Evolutionary conservation across 176 grass and related monocot genomes (phyloP), one percentile per base, ranked within the genome.

Genomic region (Eragrostis curvula): DNA sequence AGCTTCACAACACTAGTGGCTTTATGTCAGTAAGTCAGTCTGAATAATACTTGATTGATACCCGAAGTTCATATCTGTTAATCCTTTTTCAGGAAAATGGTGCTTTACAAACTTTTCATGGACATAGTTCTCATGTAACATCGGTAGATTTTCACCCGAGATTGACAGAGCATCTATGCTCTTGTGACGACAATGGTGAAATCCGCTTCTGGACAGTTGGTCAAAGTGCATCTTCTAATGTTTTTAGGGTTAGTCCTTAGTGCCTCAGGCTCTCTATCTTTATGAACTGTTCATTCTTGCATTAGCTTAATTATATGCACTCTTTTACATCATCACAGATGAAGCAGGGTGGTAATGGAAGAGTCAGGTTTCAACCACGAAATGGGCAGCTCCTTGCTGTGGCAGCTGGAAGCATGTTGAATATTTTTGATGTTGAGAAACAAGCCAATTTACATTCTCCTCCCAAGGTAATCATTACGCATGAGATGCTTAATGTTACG

Each of bases 351-450:
- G 96, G 87, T 45, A 85, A 74, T 3, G 79, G 82, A 59, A 91
- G 85, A 79, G 91, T 99, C 32, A 93, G 93, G 82, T 96, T 99
- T 82, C 93, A 99, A 55, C 96, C 93, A 73, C 85, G 80, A 59
- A 84, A 58, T 48, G 93, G 96, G 63, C 89, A 93, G 70, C 52
- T 94, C 63, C 89, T 99, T n/a, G 96, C 96, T 27, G 93, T 94
- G 18, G 87, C 91, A 40, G 79, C 89, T 45, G 93, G 94, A 41
- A 96, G 78, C 72, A 73, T 85, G 57, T 68, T 99, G 68, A 96
- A 86, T 73, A 90, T 99, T 68, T 80, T 99, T 70, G 91, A 99
- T 76, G 79, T 99, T 41, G 93, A 99, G 9, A 90, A 86, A 25
- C 75, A 68, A 52, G 71, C 71, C 70, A 72, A 79, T 71, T 62